Evolutionary conservation across 208 protist species (phyloP), one percentile per base, ranked within the genome.

Genomic region (Trypanosoma rangeli): DNA sequence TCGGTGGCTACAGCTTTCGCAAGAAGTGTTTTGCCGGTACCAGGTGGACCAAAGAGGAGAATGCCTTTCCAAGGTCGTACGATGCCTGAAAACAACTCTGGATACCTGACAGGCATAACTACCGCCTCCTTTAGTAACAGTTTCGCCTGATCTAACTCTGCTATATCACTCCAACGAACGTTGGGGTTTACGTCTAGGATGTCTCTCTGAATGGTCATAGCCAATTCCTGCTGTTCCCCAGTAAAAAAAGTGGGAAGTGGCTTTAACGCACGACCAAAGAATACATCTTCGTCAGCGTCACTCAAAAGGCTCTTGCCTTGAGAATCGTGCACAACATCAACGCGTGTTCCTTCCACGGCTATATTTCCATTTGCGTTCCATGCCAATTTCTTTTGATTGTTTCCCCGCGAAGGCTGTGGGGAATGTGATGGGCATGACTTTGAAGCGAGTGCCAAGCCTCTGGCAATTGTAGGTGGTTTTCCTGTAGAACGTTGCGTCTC

Each of bases 11-110:
- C 94, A 10, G 96, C 97, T 74, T 99, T 98, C 26, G 98, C 97
- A 28, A 99, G 86, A 72, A 99, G 87, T 26, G 98, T 99, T 81
- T 99, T 99, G 37, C 98, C 98, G 0, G 98, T 99, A 15, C 98
- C 98, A 2, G 98, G 98, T 2, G 97, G 98, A 1, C 97, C 97
- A 74, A 98, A 97, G 62, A 99, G 86, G 0, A 99, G 83, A 59
- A 99, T 96, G 10, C 97, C 98, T 65, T 98, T 98, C 95, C 96
- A 99, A 20, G 97, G 98, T n/a, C 89, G 79, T 29, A 96, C 78
- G 28, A 98, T 94, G 37, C 96, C 95, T 31, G 84, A 80, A 68
- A 98, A 98, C 13, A 97, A 81, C 67, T 91, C 79, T 8, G 94
- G 94, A 78, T 95, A 94, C 68, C 87, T 84, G 18, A 95, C 87